Percentiles rank a stretch among this genome's conserved stretches.
Evolutionary conservation across 495 filamentous ascomycete species (phyloP).

Genomic region (Aspergillus avenaceus): DNA sequence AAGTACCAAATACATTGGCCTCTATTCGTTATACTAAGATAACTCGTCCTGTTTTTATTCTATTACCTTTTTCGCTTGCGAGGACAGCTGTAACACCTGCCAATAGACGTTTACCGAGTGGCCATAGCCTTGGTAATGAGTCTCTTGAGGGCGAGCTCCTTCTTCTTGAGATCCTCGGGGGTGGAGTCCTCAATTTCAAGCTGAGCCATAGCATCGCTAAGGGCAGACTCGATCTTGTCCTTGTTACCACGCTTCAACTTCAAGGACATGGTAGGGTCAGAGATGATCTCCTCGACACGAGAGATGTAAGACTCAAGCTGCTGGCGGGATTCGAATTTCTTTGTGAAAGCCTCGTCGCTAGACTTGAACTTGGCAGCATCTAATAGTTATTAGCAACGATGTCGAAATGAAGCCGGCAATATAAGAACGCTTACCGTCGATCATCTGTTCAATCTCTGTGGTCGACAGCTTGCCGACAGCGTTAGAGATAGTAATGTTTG

Average conservation of each 20-base stretch:
- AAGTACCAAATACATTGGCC: conserved; percentile 5
- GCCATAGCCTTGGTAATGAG: conserved; percentile 96
- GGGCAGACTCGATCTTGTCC: conserved; percentile 96
- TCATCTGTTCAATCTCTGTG: conserved; percentile 95
- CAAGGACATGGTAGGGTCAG: conserved; percentile 90
- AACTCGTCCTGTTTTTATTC: neutral
- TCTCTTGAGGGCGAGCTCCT: conserved; percentile 97
- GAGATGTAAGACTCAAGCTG: conserved; percentile 99
- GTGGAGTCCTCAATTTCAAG: conserved; percentile 82
- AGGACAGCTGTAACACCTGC: neutral
- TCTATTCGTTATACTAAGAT: conserved; percentile 3
- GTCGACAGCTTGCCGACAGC: conserved; percentile 97
- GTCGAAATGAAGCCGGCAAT: too few species aligned
- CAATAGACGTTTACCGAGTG: conserved; percentile 59
- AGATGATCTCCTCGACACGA: conserved; percentile 97
- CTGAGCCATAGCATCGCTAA: conserved; percentile 82
- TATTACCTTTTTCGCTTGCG: neutral
- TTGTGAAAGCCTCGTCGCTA: conserved; percentile 96
- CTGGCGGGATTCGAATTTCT: conserved; percentile 97
- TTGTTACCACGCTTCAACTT: conserved; percentile 98
- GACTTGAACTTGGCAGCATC: conserved; percentile 99
- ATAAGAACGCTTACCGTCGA: conserved; percentile 59
- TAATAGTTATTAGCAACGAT: conserved; percentile 19
- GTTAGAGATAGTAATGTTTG: conserved; percentile 99
- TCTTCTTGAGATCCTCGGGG: conserved; percentile 98